Evolutionary conservation across 352 stramenopile species (phyloP).

Genomic region (Saprolegnia parasitica): DNA sequence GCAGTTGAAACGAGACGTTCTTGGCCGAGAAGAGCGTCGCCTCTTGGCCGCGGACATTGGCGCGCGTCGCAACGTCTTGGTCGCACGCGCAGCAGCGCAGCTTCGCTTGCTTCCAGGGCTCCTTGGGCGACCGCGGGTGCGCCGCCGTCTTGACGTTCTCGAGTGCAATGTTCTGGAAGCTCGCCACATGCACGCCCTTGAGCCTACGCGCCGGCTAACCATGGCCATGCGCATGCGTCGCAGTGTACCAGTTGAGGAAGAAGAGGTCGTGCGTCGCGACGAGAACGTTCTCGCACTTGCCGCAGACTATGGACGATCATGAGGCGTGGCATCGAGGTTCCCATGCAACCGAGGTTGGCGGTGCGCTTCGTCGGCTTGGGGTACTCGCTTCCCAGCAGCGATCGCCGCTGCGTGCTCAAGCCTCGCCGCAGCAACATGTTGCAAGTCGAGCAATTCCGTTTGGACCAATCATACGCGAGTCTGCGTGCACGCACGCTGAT

Average conservation of each 20-base stretch:
- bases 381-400: slow-evolving; percentile 1
- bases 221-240: not conserved
- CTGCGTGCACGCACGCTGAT: not conserved
- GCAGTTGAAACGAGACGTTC: slow-evolving; percentile 24
- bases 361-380: not conserved
- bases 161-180: slow-evolving; percentile 24
- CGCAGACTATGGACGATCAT: slow-evolving; percentile 16
- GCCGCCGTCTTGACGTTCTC: slow-evolving; percentile 17
- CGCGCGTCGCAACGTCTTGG: slow-evolving; percentile 13
- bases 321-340: not conserved
- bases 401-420: slow-evolving; percentile 1
- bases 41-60: slow-evolving; percentile 25
- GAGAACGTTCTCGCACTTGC: slow-evolving; percentile 23
- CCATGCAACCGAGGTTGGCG: not conserved
- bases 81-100: slow-evolving; percentile 15
- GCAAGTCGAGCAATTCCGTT: not conserved
- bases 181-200: slow-evolving; percentile 21
- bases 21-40: slow-evolving; percentile 26
- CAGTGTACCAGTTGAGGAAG: slow-evolving; percentile 20
- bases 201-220: not conserved
- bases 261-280: slow-evolving; percentile 16
- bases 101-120: slow-evolving; percentile 25
- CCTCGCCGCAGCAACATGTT: not conserved
- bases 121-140: not conserved
- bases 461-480: slow-evolving; percentile 1